Conservation (phyloP, 176 grass and related monocot species). For the Carex cristatella region DNA sequence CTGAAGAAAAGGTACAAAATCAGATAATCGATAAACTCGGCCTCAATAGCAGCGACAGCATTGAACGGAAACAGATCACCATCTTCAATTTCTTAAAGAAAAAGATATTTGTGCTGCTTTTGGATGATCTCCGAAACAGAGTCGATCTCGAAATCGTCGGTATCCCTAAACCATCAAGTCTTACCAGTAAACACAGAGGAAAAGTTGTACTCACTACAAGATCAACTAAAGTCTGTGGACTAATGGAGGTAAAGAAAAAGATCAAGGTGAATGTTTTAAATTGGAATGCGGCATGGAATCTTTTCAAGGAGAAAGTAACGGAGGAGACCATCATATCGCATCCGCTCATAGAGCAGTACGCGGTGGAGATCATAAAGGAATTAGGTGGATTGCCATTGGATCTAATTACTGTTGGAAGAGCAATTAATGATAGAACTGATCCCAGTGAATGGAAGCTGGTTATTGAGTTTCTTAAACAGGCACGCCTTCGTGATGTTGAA, state of each 20-base stretch:
- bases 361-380: neutral
- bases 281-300: neutral
- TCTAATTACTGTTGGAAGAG: constrained; percentile 38
- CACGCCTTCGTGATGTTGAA: constrained; percentile 17
- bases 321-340: constrained; percentile 22
- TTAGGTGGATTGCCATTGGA: constrained; percentile 50
- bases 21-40: neutral
- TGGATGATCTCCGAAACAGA: neutral
- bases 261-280: neutral
- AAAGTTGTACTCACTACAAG: neutral
- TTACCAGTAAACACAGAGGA: neutral
- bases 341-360: neutral
- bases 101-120: neutral
- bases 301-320: constrained; percentile 38
- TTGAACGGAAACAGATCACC: neutral
- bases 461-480: constrained; percentile 27
- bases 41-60: neutral
- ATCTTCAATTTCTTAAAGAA: neutral
- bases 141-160: neutral
- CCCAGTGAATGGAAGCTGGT: constrained; percentile 32
- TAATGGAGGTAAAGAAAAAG: neutral
- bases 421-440: constrained; percentile 39
- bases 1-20: constrained; percentile 6
- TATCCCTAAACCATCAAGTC: neutral
- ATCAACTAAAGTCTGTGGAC: neutral